Evolutionary conservation across 169 alveolate genomes (phyloP), one percentile per base, ranked within the genome.

Genomic region (Eimeria maxima): DNA sequence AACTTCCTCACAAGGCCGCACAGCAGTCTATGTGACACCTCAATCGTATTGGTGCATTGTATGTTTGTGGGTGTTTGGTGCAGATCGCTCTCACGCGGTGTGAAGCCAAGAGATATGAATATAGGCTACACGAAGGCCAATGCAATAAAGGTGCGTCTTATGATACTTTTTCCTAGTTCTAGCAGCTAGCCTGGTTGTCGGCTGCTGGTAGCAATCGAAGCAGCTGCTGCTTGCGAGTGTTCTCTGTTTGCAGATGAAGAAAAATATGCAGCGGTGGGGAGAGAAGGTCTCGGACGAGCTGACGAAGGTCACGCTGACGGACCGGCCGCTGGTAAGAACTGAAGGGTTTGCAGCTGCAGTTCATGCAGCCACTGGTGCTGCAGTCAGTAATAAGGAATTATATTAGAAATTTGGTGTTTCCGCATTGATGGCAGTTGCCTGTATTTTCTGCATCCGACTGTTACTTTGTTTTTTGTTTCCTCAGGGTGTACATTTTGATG

Each of bases 41-140:
- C 38, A 1, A 33, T 33, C 1, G 38, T 1, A 33, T 33, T 33
- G 38, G 38, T 1, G 38, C 38, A 33, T 33, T 33, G 38, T 33
- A 33, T 24, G 76, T 55, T 27, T 29, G 81, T n/a, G 42, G 78
- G 47, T 14, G 67, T 47, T 69, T 18, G 76, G 33, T 78, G 93
- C 96, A 96, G 99, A 95, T 98, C 99, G 20, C 95, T 99, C n/a
- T 97, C 98, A 88, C 97, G 99, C 84, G 99, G 99, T 8, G 98
- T 98, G 57, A 98, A 98, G 55, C 99, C 99, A 2, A 97, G 98
- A 69, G 99, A 99, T n/a, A 95, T 99, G 55, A 99, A 99, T 87
- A 98, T 99, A 67, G 99, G 99, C 20, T 97, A 97, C 29, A 97
- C 99, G 90, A 98, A 96, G 96, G 99, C 99, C 42, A 98, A 98